Percentiles rank a stretch among this genome's conserved stretches.
phyloP scores from a whole-genome alignment of 1,284 basidiomycete genomes.

The Puccinia brachypodii region DNA sequence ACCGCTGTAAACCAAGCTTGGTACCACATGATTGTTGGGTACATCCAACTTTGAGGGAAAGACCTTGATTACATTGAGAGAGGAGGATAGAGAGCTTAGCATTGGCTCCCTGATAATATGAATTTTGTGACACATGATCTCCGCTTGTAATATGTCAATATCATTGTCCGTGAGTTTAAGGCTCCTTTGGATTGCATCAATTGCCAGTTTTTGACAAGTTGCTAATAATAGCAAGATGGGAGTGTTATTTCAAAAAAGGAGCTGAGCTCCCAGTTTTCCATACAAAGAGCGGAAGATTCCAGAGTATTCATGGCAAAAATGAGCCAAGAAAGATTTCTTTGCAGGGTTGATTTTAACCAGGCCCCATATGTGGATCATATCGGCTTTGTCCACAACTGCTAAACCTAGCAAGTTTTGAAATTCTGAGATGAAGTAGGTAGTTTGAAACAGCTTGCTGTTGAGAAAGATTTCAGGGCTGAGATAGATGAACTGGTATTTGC shows the following conservation, averaged over 20 bases:
- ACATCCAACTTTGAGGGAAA: background rate
- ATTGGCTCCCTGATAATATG: background rate
- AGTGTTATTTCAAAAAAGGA: background rate
- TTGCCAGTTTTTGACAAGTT: background rate
- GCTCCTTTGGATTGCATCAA: background rate
- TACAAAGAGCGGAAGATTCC: background rate
- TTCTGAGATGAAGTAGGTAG: background rate
- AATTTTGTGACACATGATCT: background rate
- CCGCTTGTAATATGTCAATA: background rate
- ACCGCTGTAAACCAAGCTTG: background rate
- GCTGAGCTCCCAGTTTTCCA: background rate
- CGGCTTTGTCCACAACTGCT: background rate
- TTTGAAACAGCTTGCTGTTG: background rate
- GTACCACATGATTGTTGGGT: background rate
- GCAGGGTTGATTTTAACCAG: background rate
- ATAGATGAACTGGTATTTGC: background rate
- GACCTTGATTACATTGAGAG: background rate
- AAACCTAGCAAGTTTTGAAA: background rate
- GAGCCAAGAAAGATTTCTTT: background rate
- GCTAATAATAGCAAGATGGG: background rate
- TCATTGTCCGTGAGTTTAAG: background rate
- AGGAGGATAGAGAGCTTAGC: background rate
- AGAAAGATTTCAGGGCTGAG: constrained; percentile 9
- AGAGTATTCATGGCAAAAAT: background rate
- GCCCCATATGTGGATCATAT: constrained; percentile 17